These are phyloP conservation scores for baker's yeast (Saccharomyces cerevisiae) DNA, from an alignment of 805 yeast species.

Conservation along the genomic window DNA sequence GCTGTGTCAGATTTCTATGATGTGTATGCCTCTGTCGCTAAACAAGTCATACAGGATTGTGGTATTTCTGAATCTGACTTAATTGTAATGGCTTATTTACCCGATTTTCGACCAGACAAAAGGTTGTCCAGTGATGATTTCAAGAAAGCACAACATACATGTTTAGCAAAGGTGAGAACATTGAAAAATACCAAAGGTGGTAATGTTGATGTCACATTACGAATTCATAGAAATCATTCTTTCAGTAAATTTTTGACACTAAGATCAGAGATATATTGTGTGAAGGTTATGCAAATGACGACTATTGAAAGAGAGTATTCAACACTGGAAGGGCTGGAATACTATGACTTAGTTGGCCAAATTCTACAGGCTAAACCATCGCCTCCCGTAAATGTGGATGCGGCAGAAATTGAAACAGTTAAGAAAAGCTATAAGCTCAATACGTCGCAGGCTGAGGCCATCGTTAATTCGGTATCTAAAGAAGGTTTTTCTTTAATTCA, in stretches of 20 bases:
- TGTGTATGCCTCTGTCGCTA: constrained; percentile 64
- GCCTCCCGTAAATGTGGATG: constrained; percentile 18
- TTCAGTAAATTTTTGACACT: constrained; percentile 52
- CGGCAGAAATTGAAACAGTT: constrained; percentile 35
- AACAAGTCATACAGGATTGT: constrained; percentile 40
- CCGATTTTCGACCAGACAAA: constrained; percentile 26
- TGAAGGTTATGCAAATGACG: constrained; percentile 76
- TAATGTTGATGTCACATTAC: constrained; percentile 63
- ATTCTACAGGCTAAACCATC: constrained; percentile 61
- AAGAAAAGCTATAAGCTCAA: constrained; percentile 55
- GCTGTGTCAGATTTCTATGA: constrained; percentile 84
- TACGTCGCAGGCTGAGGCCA: constrained; percentile 85
- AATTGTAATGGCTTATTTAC: constrained; percentile 51
- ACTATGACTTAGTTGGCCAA: constrained; percentile 64
- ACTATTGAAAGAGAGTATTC: constrained; percentile 91
- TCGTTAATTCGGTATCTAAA: constrained; percentile 56
- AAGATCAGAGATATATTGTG: constrained; percentile 52
- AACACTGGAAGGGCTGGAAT: constrained; percentile 71
- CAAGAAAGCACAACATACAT: constrained; percentile 36
- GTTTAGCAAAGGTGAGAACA: constrained; percentile 75
- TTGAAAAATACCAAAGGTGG: constrained; percentile 58
- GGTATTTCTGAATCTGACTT: constrained; percentile 70
- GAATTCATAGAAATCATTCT: constrained; percentile 45
- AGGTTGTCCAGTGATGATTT: constrained; percentile 30
- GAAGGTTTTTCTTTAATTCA: constrained; percentile 86